Conservation (phyloP, 345 rosid species). For the Syzygium jambos region DNA sequence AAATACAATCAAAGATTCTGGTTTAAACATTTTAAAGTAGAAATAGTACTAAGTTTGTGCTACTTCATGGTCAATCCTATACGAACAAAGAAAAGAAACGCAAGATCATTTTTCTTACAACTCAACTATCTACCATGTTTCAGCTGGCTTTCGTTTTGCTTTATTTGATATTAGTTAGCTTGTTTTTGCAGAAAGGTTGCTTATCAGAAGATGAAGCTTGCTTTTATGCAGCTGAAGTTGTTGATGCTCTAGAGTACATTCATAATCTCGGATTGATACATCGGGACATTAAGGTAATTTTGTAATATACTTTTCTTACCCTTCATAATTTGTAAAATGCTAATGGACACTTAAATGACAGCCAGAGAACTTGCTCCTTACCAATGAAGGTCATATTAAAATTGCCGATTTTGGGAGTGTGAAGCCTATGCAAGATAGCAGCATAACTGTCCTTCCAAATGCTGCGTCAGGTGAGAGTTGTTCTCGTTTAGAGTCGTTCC, state of each 20-base stretch:
- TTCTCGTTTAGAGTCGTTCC: background rate
- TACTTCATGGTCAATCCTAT: background rate
- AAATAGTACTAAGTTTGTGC: background rate
- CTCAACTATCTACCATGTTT: background rate
- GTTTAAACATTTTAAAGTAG: background rate
- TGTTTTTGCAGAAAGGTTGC: slow-evolving; percentile 61
- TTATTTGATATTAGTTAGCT: background rate
- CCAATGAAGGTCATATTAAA: slow-evolving; percentile 79
- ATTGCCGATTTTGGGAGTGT: slow-evolving; percentile 99
- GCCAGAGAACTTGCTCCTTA: slow-evolving; percentile 93
- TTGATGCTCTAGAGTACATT: slow-evolving; percentile 95
- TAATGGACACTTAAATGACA: slow-evolving; percentile 30
- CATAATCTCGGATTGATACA: slow-evolving; percentile 89
- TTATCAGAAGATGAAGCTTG: slow-evolving; percentile 86
- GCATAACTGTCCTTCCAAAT: slow-evolving; percentile 82
- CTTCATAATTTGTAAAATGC: background rate
- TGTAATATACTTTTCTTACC: background rate
- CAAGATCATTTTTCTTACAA: background rate
- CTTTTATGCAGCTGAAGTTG: slow-evolving; percentile 84
- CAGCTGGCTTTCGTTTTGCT: background rate
- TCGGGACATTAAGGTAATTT: slow-evolving; percentile 87
- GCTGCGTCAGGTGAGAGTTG: slow-evolving; percentile 70
- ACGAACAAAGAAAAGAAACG: background rate
- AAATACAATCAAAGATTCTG: background rate
- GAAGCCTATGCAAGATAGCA: slow-evolving; percentile 94